Base-by-base conservation (phyloP, 495 filamentous ascomycete genomes). In the Aspergillus cristatus region DNA sequence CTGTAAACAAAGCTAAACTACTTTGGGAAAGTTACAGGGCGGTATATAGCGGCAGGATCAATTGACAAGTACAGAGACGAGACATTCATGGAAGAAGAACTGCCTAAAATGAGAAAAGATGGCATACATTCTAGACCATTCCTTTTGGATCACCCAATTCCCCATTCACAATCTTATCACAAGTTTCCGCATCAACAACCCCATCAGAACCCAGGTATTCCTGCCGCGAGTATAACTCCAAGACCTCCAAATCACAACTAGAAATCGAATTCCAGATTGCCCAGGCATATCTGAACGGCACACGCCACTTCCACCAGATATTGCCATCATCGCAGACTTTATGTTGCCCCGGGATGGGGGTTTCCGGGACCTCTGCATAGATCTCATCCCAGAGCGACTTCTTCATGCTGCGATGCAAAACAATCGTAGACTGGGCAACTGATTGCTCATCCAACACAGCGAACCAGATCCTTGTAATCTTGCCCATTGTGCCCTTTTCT, bases 1-100 rank as follows among this genome's bases (percentile, higher is more conserved):
- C 11, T 34, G 54, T 65, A 66, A 67, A 68, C 61, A 63, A 54
- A 58, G 43, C 54, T 60, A 65, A 47, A 6, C 58, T 50, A 10
- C 16, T 46, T 47, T 28, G 40, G n/a, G 14, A 15, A 22, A 28
- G 22, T 18, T 7, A 8, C 3, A 18, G 17, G 34, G 39, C 52
- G 48, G 40, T 42, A 29, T 17, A 8, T 2, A 10, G 5, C 24
- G 46, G 43, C 42, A 51, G 20, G 35, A 28, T 28, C 8, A 24
- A 24, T 24, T 24, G 20, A 24, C 20, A 4, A 8, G 20, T 8
- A 24, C n/a, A n/a, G n/a, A n/a, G n/a, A n/a, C n/a, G n/a, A n/a
- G n/a, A n/a, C n/a, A n/a, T n/a, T n/a, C n/a, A n/a, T n/a, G n/a
- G n/a, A n/a, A n/a, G n/a, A n/a, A n/a, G n/a, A n/a, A n/a, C n/a